phyloP scores from a whole-genome alignment of 768 basidiomycete species.

The Leccinum obscurum region DNA sequence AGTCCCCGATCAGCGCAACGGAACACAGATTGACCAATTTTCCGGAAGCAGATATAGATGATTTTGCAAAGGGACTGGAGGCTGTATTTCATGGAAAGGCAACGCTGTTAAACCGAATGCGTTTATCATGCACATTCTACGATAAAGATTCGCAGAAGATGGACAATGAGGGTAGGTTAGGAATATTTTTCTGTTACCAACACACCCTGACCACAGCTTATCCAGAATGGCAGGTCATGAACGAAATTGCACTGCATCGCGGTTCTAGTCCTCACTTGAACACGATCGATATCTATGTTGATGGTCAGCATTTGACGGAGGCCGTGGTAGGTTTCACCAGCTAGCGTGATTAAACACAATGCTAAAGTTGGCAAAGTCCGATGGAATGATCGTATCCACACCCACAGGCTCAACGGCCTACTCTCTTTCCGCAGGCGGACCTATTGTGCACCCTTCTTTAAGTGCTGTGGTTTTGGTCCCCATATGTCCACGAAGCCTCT shows the following conservation, averaged over 20 bases:
- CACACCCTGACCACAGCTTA: conserved; percentile 2
- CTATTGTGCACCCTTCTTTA: conserved; percentile 91
- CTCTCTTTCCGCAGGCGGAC: conserved; percentile 92
- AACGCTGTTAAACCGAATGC: conserved; percentile 86
- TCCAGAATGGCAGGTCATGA: conserved; percentile 95
- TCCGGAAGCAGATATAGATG: conserved; percentile 71
- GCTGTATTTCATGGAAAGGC: conserved; percentile 79
- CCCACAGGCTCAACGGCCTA: conserved; percentile 97
- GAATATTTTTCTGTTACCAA: conserved; percentile 1
- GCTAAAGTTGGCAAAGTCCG: conserved; percentile 56
- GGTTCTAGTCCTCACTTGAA: conserved; percentile 91
- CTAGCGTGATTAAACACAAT: conserved; percentile 10
- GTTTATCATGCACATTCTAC: conserved; percentile 79
- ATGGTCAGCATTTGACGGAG: conserved; percentile 93
- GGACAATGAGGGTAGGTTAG: conserved; percentile 55
- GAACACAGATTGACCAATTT: conserved; percentile 3
- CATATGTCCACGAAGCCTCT: conserved; percentile 92
- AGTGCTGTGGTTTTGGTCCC: conserved; percentile 91
- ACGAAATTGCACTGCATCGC: conserved; percentile 90
- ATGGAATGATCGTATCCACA: conserved; percentile 91
- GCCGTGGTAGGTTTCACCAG: conserved; percentile 68
- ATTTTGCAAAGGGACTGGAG: conserved; percentile 77
- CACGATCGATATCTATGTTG: conserved; percentile 91
- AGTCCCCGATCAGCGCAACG: conserved; percentile 31
- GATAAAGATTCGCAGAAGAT: conserved; percentile 59